phyloP scores from a whole-genome alignment of 148 eudicot species.

The Talinum fruticosum region DNA sequence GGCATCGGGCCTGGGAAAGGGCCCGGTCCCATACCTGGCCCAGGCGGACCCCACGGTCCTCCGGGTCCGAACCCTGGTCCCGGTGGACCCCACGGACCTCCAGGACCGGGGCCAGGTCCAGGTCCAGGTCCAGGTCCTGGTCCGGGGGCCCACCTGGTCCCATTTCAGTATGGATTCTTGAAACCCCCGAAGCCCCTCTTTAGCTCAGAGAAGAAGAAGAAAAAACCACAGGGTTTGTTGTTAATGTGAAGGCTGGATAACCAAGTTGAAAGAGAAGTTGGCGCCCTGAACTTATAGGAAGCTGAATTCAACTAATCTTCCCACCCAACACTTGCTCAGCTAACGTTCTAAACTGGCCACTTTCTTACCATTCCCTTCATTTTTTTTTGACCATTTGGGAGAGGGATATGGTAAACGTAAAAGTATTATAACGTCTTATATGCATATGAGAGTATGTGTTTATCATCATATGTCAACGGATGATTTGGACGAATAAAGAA shows the following conservation, averaged over 20 bases:
- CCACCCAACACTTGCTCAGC: background rate
- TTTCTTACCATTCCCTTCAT: background rate
- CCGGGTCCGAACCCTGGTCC: background rate
- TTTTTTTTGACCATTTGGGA: too few relatives aligned
- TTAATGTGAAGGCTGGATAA: background rate
- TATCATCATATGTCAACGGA: too few relatives aligned
- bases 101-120: background rate
- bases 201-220: too few relatives aligned
- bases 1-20: background rate
- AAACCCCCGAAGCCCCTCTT: background rate
- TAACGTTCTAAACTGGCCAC: background rate
- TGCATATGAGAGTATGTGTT: too few relatives aligned
- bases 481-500: too few relatives aligned
- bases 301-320: background rate
- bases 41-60: background rate
- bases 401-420: too few relatives aligned
- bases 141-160: background rate
- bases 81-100: slow-evolving; percentile 6
- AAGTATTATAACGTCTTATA: too few relatives aligned
- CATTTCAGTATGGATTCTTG: background rate
- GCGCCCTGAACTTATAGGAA: background rate
- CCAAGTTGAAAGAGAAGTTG: background rate
- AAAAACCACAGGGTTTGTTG: too few relatives aligned
- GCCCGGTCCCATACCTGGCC: too few relatives aligned
- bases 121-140: slow-evolving; percentile 2